A percentile compares a stretch with the other conserved stretches of the same genome.
Evolutionary conservation across 305 asterid genomes (phyloP).

Genomic region (Solanum hybrid): DNA sequence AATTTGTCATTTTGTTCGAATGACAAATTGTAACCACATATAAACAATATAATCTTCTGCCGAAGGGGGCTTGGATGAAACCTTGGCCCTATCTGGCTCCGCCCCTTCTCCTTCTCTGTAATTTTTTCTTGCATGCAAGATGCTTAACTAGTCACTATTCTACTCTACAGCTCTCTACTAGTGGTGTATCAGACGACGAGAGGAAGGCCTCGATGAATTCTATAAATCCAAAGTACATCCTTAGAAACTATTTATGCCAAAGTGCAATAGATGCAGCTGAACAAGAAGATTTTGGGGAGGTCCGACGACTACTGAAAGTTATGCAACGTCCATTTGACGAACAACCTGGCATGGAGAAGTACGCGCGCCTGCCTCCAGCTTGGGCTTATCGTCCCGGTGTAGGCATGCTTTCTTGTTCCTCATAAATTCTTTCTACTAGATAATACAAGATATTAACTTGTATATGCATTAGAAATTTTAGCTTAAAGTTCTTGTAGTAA

Average conservation of each 20-base stretch:
- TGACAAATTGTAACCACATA: background rate
- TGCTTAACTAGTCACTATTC: background rate
- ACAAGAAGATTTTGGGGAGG: slow-evolving; percentile 77
- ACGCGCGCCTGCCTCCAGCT: slow-evolving; percentile 92
- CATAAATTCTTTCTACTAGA: slow-evolving; percentile 24
- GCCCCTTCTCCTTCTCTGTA: background rate
- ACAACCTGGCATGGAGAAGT: slow-evolving; percentile 94
- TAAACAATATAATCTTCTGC: background rate
- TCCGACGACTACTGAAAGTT: slow-evolving; percentile 58
- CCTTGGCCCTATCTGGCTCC: background rate
- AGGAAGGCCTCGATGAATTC: slow-evolving; percentile 79
- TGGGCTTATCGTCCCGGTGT: slow-evolving; percentile 99
- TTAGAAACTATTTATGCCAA: slow-evolving; percentile 86
- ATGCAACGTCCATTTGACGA: slow-evolving; percentile 75
- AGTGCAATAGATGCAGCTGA: slow-evolving; percentile 94
- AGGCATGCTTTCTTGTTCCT: slow-evolving; percentile 97
- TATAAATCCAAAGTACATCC: slow-evolving; percentile 77
- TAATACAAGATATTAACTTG: slow-evolving; percentile 1
- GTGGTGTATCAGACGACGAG: slow-evolving; percentile 51
- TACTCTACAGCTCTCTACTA: slow-evolving; percentile 42
- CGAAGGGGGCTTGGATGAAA: background rate
- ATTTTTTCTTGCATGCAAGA: background rate
- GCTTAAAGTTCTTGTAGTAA: background rate
- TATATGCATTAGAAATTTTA: slow-evolving; percentile 6
- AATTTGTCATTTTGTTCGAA: background rate